These are phyloP conservation scores for Colletotrichum horii DNA, from an alignment of 2,329 filamentous ascomycete genomes.

Conservation along the genomic window DNA sequence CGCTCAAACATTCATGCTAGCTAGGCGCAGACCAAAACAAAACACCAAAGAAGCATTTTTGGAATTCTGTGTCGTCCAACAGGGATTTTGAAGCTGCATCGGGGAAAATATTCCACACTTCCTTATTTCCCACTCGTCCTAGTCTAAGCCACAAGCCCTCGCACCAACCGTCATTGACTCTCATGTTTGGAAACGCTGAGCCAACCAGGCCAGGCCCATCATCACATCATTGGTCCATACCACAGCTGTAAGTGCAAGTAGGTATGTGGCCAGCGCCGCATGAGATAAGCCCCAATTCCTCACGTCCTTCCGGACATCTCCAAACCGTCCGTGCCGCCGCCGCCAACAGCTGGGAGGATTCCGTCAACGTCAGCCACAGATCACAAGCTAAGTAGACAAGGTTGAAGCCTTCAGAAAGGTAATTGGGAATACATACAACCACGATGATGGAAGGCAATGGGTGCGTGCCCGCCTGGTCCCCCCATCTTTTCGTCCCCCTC, in stretches of 20 bases:
- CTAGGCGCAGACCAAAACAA: not conserved
- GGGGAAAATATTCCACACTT: not conserved
- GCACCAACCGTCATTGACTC: not conserved
- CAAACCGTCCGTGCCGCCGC: conserved; percentile 15
- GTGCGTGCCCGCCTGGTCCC: not conserved
- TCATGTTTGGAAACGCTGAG: not conserved
- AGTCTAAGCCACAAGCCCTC: not conserved
- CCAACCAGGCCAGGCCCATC: not conserved
- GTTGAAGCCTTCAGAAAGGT: not conserved
- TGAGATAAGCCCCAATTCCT: conserved; percentile 14
- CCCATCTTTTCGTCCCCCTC: not conserved
- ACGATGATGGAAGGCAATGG: not conserved
- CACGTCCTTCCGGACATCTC: conserved; percentile 20
- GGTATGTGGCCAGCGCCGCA: not conserved
- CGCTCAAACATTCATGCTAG: not conserved
- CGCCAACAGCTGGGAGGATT: not conserved
- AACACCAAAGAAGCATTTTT: not conserved
- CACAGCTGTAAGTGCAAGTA: not conserved
- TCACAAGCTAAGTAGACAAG: not conserved
- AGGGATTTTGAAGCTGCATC: conserved; percentile 1
- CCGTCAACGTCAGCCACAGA: conserved; percentile 17
- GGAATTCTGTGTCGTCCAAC: not conserved
- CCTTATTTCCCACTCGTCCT: not conserved
- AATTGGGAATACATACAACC: not conserved
- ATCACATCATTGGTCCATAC: not conserved